Evolutionary conservation across 768 basidiomycete genomes (phyloP).

Genomic region (Rhizopogon rudus): DNA sequence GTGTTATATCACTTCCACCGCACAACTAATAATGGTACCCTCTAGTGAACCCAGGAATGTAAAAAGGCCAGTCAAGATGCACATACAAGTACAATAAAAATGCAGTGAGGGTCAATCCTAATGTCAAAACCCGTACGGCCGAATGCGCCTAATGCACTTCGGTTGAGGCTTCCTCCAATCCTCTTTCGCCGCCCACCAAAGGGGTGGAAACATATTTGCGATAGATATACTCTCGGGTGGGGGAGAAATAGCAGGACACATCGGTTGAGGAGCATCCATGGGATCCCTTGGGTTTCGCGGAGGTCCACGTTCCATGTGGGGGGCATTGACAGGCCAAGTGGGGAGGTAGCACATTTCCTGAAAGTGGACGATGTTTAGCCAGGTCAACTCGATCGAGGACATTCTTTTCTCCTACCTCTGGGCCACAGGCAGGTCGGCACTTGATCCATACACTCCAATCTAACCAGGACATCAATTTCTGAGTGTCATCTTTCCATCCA

Average conservation of each 20-base stretch:
- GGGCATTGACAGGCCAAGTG: conserved; percentile 15
- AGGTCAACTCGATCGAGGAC: neutral
- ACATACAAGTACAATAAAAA: too few relatives aligned
- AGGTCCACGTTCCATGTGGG: neutral
- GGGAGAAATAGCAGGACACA: too few relatives aligned
- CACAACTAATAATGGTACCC: too few relatives aligned
- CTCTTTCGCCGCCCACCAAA: neutral
- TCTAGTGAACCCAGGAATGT: too few relatives aligned
- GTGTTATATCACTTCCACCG: too few relatives aligned
- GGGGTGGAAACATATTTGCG: too few relatives aligned
- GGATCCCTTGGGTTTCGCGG: neutral
- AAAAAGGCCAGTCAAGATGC: too few relatives aligned
- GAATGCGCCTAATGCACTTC: neutral
- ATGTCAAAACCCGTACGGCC: neutral
- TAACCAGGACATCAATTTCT: conserved; percentile 13
- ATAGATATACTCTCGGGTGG: neutral
- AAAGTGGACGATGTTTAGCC: neutral
- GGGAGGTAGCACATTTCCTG: conserved; percentile 24
- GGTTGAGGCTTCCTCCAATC: neutral
- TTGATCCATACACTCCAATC: conserved; percentile 19
- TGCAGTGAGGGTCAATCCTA: too few relatives aligned
- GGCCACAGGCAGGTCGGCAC: conserved; percentile 11
- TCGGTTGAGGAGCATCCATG: too few relatives aligned
- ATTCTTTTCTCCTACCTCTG: conserved; percentile 8
- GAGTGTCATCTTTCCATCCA: conserved; percentile 6